Base-by-base conservation (phyloP, 1,284 basidiomycete species). In the Polyporus tsugae region DNA sequence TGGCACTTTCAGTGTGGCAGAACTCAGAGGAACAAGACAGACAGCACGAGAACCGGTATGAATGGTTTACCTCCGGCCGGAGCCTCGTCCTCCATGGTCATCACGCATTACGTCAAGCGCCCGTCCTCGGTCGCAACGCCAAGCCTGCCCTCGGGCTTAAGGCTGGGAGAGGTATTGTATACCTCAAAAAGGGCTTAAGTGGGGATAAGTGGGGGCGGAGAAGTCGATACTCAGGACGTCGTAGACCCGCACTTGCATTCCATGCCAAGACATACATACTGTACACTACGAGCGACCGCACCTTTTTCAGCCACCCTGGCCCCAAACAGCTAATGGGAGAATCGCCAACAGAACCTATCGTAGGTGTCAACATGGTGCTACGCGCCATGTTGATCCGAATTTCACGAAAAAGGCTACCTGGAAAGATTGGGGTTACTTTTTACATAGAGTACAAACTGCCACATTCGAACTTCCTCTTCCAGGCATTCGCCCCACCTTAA, bases 401-500 rank as follows among this genome's bases (percentile, higher is more conserved):
- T 36, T n/a, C 36, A 42, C 25, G 2, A 25, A 22, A 60, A 2
- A 41, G 25, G n/a, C 38, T 22, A 38, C 22, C 22, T 38, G 58
- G 35, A 7, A 5, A 33, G 29, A 35, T 25, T 2, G 38, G 13
- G 39, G 52, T 57, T 68, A 67, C 69, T 57, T 61, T 67, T 68
- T 70, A 68, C 66, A 70, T 44, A 25, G 39, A 19, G 58, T 70
- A 70, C 69, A 70, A 25, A 61, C 61, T 63, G 59, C 69, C 41
- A 38, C 52, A 58, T 38, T 59, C 25, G 25, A 53, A 11, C 49
- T 53, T 62, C 55, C 60, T 36, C 39, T 29, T 36, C 55, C n/a
- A 42, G 52, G 22, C 2, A n/a, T 35, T 36, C 17, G 29, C 35
- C 17, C 9, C n/a, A 29, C 9, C 35, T 82, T 78, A 89, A 62